phyloP scores from a whole-genome alignment of 1,284 basidiomycete species.

The Rhodotorula sp. region DNA sequence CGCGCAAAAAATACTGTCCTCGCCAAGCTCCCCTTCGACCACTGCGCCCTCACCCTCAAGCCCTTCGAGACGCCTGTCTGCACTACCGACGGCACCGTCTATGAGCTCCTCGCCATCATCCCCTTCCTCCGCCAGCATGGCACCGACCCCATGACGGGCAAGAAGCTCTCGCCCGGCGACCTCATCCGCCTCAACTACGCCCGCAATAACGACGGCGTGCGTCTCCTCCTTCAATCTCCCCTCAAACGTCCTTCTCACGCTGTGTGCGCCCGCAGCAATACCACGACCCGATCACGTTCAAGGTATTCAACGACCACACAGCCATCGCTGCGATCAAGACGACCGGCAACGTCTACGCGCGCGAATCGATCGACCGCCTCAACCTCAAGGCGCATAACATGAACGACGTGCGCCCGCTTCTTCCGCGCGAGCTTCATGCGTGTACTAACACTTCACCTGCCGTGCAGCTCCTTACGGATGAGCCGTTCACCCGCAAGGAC shows the following conservation, averaged over 20 bases:
- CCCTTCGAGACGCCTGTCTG: constrained; percentile 46
- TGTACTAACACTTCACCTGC: background rate
- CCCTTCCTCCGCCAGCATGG: constrained; percentile 40
- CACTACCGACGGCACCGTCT: constrained; percentile 43
- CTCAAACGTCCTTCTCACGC: background rate
- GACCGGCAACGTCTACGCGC: constrained; percentile 81
- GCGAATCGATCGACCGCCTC: constrained; percentile 64
- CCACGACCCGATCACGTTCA: constrained; percentile 54
- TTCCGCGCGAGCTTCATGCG: background rate
- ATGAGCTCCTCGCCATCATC: constrained; percentile 44
- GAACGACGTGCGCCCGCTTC: constrained; percentile 59
- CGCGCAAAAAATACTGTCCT: constrained; percentile 17
- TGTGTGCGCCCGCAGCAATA: constrained; percentile 30
- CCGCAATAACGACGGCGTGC: constrained; percentile 48
- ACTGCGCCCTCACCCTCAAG: constrained; percentile 47
- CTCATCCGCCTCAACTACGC: constrained; percentile 88
- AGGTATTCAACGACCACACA: constrained; percentile 59
- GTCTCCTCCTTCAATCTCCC: background rate
- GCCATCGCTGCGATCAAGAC: constrained; percentile 53
- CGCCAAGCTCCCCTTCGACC: constrained; percentile 39
- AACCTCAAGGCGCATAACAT: constrained; percentile 70
- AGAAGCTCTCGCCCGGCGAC: constrained; percentile 72
- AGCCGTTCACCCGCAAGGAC: constrained; percentile 79
- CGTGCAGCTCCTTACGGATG: constrained; percentile 68
- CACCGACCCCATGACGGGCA: constrained; percentile 77